These are phyloP conservation scores for Paecilomyces fulvus DNA, from an alignment of 2,329 filamentous ascomycete species.

Conservation along the genomic window DNA sequence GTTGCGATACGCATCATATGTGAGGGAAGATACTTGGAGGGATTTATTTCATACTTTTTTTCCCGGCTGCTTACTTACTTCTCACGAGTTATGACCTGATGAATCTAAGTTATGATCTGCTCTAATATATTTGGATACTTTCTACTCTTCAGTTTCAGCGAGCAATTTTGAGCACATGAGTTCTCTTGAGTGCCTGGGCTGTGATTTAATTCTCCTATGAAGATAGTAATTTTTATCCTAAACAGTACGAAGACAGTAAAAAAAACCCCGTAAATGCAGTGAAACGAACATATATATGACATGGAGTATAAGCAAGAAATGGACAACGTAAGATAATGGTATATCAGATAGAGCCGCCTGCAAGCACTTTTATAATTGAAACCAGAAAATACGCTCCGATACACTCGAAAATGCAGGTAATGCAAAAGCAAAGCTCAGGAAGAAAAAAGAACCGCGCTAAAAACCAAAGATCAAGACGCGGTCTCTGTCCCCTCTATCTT, in stretches of 20 bases:
- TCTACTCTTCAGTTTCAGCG: not conserved
- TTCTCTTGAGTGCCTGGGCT: not conserved
- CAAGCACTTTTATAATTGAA: not conserved
- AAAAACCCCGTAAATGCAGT: not conserved
- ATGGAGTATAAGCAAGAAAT: not conserved
- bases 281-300: not conserved
- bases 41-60: not conserved
- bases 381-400: not conserved
- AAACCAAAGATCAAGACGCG: not conserved
- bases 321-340: not conserved
- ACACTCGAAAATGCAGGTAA: not conserved
- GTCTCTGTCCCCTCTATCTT: constrained; percentile 7
- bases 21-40: not conserved
- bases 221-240: not conserved
- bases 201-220: not conserved
- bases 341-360: not conserved
- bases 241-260: not conserved
- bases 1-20: not conserved
- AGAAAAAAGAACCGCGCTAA: not conserved
- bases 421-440: not conserved
- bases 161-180: not conserved
- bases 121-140: not conserved
- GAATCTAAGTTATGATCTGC: not conserved
- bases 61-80: not conserved
- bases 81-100: not conserved